Conservation (phyloP, 2,329 filamentous ascomycete species). For the Colletotrichum siamense region DNA sequence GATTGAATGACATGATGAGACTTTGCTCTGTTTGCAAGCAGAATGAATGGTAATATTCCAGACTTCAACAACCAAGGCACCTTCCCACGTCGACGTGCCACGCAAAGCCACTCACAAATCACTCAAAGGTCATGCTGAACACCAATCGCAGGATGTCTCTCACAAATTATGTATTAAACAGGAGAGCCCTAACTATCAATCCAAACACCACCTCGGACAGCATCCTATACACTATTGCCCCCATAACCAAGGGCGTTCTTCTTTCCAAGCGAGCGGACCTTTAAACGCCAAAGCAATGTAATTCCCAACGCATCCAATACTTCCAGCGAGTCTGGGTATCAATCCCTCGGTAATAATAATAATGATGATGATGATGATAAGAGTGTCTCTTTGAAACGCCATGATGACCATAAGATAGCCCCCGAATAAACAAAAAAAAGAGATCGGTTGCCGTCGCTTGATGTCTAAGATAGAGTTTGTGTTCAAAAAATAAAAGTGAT, state of each 20-base stretch:
- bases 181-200: background rate
- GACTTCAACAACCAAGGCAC: background rate
- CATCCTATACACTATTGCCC: background rate
- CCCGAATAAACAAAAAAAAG: background rate
- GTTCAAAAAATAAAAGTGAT: background rate
- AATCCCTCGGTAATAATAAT: background rate
- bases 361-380: background rate
- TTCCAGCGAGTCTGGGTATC: conserved; percentile 20
- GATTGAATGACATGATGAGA: background rate
- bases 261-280: background rate
- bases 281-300: conserved; percentile 3
- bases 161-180: conserved; percentile 15
- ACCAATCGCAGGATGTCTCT: background rate
- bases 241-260: background rate
- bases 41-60: background rate
- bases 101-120: background rate
- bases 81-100: background rate
- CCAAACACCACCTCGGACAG: background rate
- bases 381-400: background rate
- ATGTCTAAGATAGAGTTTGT: background rate
- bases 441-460: conserved; percentile 7
- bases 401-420: background rate
- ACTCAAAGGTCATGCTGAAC: background rate
- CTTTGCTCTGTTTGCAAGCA: background rate
- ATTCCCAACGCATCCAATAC: background rate